Percentiles rank a stretch among this genome's conserved stretches.
These are phyloP conservation scores for Morella rubra DNA, from an alignment of 306 rosid genomes.

Conservation along the genomic window DNA sequence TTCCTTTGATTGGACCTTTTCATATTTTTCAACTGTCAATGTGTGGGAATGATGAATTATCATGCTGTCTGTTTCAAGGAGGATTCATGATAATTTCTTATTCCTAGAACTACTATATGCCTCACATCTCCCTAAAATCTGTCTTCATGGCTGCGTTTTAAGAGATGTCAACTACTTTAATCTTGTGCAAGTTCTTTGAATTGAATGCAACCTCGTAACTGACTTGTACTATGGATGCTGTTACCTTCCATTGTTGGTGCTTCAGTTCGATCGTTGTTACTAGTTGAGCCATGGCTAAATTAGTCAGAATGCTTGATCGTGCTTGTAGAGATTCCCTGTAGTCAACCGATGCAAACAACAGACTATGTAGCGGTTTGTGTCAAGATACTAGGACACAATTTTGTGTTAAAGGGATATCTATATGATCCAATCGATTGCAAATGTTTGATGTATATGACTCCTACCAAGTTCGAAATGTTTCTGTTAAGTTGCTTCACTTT, in stretches of 20 bases:
- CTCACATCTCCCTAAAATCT: neutral
- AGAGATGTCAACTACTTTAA: neutral
- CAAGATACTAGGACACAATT: neutral
- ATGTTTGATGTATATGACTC: neutral
- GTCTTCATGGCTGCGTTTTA: neutral
- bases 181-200: neutral
- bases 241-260: neutral
- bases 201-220: neutral
- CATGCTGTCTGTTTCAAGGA: neutral
- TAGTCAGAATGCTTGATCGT: neutral
- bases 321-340: neutral
- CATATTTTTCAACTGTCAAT: conserved; percentile 8
- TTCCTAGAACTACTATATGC: neutral
- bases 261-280: neutral
- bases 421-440: neutral
- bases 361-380: conserved; percentile 9
- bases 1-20: neutral
- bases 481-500: conserved; percentile 12
- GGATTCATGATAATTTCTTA: neutral
- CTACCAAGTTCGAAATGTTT: conserved; percentile 6
- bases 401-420: neutral
- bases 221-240: neutral
- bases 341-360: neutral
- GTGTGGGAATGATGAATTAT: conserved; percentile 3
- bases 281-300: neutral